These are phyloP conservation scores for Helicostylum pulchrum DNA, from an alignment of 192 early-diverging fungal species.

Conservation along the genomic window DNA sequence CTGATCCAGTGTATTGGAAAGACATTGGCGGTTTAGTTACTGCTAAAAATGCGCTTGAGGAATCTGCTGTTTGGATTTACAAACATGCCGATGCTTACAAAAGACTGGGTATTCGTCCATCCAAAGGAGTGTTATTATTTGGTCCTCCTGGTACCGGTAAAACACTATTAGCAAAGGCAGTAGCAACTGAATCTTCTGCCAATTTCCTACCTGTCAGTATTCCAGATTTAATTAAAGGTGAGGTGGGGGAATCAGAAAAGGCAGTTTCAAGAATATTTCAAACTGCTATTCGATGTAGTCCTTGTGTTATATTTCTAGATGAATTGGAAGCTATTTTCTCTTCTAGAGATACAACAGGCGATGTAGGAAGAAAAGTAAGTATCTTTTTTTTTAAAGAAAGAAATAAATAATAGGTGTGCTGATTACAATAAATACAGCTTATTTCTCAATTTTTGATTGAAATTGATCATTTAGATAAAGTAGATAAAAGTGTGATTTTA, in stretches of 20 bases:
- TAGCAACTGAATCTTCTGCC: constrained; percentile 74
- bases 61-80: constrained; percentile 78
- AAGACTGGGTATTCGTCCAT: constrained; percentile 66
- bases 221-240: constrained; percentile 81
- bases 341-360: constrained; percentile 60
- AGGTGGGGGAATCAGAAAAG: constrained; percentile 95
- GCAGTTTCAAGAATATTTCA: constrained; percentile 73
- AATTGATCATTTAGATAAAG: constrained; percentile 61
- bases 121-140: constrained; percentile 80
- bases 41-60: constrained; percentile 68
- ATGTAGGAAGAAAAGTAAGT: constrained; percentile 64
- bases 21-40: constrained; percentile 79
- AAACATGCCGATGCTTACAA: constrained; percentile 60
- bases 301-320: constrained; percentile 89
- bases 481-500: constrained; percentile 61
- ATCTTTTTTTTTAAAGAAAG: background rate
- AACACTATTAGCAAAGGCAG: constrained; percentile 82
- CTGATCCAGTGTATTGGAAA: constrained; percentile 58
- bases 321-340: constrained; percentile 92
- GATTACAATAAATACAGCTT: constrained; percentile 36
- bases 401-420: background rate
- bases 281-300: constrained; percentile 63
- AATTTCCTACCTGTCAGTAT: constrained; percentile 81
- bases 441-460: constrained; percentile 77
- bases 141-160: constrained; percentile 94